A percentile compares a stretch with the other conserved stretches of the same genome.
Evolutionary conservation across 129 eudicot genomes (phyloP).

Genomic region (Pittosporum tobira): DNA sequence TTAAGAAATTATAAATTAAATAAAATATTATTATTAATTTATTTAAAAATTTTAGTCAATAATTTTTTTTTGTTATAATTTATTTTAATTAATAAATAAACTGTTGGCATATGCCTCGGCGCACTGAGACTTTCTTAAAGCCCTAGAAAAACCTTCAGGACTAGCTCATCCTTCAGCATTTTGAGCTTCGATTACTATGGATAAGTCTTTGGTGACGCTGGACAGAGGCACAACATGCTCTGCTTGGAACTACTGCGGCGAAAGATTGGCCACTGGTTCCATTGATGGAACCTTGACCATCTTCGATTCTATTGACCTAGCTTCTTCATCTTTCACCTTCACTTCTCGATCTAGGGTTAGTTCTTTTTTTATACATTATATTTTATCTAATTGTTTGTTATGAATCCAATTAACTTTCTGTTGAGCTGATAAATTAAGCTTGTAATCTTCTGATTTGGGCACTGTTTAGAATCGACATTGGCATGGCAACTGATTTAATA

Average conservation of each 20-base stretch:
- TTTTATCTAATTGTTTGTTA: not conserved
- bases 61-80: too few relatives aligned
- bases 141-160: not conserved
- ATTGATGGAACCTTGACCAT: slow-evolving; percentile 52
- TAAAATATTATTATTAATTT: too few relatives aligned
- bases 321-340: slow-evolving; percentile 51
- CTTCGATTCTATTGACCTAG: slow-evolving; percentile 60
- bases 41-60: too few relatives aligned
- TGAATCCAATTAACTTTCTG: not conserved
- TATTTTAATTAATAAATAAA: too few relatives aligned
- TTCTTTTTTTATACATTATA: not conserved
- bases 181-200: slow-evolving; percentile 27
- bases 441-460: too few relatives aligned
- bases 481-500: too few relatives aligned
- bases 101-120: too few relatives aligned
- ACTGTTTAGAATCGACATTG: too few relatives aligned
- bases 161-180: not conserved
- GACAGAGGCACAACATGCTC: slow-evolving; percentile 65
- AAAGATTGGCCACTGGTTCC: slow-evolving; percentile 67
- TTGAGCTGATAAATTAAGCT: too few relatives aligned
- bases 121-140: too few relatives aligned
- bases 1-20: too few relatives aligned
- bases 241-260: slow-evolving; percentile 78
- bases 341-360: slow-evolving; percentile 57
- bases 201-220: slow-evolving; percentile 48